phyloP scores from a whole-genome alignment of 768 basidiomycete genomes.

The Xanthoconium purpureum region DNA sequence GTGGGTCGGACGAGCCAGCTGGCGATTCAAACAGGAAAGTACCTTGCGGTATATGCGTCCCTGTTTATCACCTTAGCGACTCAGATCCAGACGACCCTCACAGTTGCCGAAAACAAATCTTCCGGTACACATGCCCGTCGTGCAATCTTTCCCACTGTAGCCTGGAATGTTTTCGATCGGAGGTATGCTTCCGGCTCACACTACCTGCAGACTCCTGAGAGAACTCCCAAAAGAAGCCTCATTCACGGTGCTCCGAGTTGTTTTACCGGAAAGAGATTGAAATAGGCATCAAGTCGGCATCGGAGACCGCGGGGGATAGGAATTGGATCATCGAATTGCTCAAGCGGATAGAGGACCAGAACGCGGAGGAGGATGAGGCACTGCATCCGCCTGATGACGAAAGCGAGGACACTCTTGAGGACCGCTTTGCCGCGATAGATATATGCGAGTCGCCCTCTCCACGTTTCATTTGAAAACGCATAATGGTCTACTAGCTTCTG shows the following conservation, averaged over 20 bases:
- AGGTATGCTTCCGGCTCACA: slow-evolving; percentile 40
- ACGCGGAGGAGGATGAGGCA: slow-evolving; percentile 36
- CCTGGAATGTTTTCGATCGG: slow-evolving; percentile 71
- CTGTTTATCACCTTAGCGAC: background rate
- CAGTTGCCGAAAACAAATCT: slow-evolving; percentile 73
- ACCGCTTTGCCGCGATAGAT: slow-evolving; percentile 55
- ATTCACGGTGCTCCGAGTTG: slow-evolving; percentile 73
- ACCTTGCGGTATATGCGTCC: slow-evolving; percentile 46
- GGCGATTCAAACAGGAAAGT: slow-evolving; percentile 6
- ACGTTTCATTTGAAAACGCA: background rate
- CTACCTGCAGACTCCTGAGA: background rate
- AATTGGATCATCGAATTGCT: slow-evolving; percentile 67
- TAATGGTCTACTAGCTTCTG: slow-evolving; percentile 41
- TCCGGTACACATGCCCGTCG: slow-evolving; percentile 77
- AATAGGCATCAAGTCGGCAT: slow-evolving; percentile 54
- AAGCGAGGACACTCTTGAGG: slow-evolving; percentile 43
- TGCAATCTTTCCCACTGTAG: slow-evolving; percentile 85
- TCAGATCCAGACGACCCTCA: background rate
- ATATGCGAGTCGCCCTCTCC: slow-evolving; percentile 45
- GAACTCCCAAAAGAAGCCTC: slow-evolving; percentile 39
- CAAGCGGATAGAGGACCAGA: slow-evolving; percentile 68
- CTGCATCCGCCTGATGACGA: slow-evolving; percentile 36
- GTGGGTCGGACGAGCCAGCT: slow-evolving; percentile 8
- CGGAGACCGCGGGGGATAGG: slow-evolving; percentile 56
- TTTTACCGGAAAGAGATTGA: slow-evolving; percentile 80